Evolutionary conservation across 2,329 filamentous ascomycete genomes (phyloP).

Genomic region (Apiospora arundinis): DNA sequence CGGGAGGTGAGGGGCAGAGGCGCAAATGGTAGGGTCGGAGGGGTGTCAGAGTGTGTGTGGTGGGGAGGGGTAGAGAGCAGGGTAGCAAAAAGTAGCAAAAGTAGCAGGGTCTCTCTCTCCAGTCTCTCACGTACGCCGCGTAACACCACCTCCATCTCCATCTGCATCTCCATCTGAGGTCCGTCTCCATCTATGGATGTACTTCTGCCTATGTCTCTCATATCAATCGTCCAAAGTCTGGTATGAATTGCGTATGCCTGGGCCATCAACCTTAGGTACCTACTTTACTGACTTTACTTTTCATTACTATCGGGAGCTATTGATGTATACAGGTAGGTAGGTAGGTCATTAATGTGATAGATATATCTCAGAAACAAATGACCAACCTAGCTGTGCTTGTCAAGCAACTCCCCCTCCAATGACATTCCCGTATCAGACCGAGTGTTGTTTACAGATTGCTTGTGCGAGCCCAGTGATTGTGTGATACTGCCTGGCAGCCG

Average conservation of each 20-base stretch:
- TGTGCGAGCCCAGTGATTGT: neutral
- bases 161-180: too few relatives aligned
- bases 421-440: neutral
- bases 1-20: constrained; percentile 17
- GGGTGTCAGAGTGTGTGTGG: neutral
- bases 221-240: too few relatives aligned
- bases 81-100: neutral
- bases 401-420: neutral
- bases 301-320: too few relatives aligned
- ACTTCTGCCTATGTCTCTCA: too few relatives aligned
- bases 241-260: too few relatives aligned
- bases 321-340: too few relatives aligned
- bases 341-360: too few relatives aligned
- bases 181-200: too few relatives aligned
- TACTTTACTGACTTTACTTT: too few relatives aligned
- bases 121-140: neutral
- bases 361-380: neutral
- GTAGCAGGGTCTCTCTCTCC: neutral
- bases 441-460: neutral
- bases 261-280: too few relatives aligned
- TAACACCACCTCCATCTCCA: too few relatives aligned
- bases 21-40: constrained; percentile 7
- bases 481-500: neutral
- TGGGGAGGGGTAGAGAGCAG: constrained; percentile 11
- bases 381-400: neutral